Base-by-base conservation (phyloP, 108 stramenopile species). In the Nannochloropsis salina region DNA sequence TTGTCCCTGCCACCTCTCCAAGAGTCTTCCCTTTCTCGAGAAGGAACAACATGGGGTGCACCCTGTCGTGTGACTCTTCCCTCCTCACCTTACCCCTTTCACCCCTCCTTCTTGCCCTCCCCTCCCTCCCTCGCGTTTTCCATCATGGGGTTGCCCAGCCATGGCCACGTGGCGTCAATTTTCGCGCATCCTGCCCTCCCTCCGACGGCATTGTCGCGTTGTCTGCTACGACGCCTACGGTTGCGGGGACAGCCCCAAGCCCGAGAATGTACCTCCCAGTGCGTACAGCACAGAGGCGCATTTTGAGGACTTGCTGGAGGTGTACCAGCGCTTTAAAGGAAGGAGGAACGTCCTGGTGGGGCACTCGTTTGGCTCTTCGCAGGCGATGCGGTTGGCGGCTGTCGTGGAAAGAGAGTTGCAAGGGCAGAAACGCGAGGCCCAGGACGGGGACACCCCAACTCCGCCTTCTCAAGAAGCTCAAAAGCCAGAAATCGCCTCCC, bases 151-250 rank as follows among this genome's bases (percentile, higher is more conserved):
- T 31, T 31, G 0, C 61, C 61, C 61, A 74, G 61, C 61, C 61
- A 74, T 74, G 61, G 61, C 61, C 6, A 74, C 61, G 20, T 74
- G 61, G 61, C 61, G 61, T 15, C 61, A 74, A 74, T 74, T 74
- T n/a, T n/a, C 8, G 2, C 61, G 6, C 1, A 15, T 74, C 61
- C 61, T 74, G 20, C 61, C 61, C 61, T 74, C 61, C 61, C 61
- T 74, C 61, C n/a, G 20, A 4, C 61, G 61, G 61, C n/a, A 74
- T n/a, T 74, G 15, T n/a, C 61, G 61, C 61, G 61, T 74, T n/a
- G 61, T 74, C 61, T 74, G 61, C 61, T 74, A n/a, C 6, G 61
- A 74, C n/a, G 61, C 61, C 61, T 74, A 74, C 61, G 61, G 61
- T 15, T 74, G 61, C n/a, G 61, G 61, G 15, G 61, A 74, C 20